Conservation (phyloP, 176 grass and related monocot species). For the Triticum urartu region DNA sequence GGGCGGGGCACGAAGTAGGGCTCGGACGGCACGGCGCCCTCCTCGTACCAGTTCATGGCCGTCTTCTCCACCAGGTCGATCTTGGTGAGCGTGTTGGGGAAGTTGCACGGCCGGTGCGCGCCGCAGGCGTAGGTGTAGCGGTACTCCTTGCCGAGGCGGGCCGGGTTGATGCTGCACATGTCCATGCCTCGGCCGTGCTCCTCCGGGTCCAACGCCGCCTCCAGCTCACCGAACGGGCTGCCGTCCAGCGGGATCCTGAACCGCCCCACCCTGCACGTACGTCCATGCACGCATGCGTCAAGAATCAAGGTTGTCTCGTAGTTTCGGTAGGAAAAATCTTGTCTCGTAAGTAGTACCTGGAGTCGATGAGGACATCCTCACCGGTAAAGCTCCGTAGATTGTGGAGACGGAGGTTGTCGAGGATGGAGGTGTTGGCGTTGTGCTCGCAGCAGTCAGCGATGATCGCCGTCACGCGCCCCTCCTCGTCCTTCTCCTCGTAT, state of each 20-base stretch:
- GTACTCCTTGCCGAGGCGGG: conserved; percentile 71
- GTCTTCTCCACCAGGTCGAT: conserved; percentile 78
- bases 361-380: conserved; percentile 76
- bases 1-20: conserved; percentile 87
- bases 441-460: conserved; percentile 97
- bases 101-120: conserved; percentile 88
- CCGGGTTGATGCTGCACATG: conserved; percentile 98
- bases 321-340: too few relatives aligned
- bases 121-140: conserved; percentile 91
- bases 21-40: conserved; percentile 86
- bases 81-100: conserved; percentile 98
- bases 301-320: too few relatives aligned
- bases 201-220: conserved; percentile 69
- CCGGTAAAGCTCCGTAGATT: conserved; percentile 59
- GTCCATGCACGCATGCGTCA: too few relatives aligned
- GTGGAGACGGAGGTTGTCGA: conserved; percentile 80
- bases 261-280: conserved; percentile 53
- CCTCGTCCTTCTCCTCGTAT: conserved; percentile 78
- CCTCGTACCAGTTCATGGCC: conserved; percentile 91
- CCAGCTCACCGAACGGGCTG: conserved; percentile 67
- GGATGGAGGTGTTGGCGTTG: conserved; percentile 78
- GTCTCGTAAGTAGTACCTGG: conserved; percentile 40
- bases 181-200: conserved; percentile 88
- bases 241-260: conserved; percentile 95
- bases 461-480: conserved; percentile 73